Conservation (phyloP, 495 filamentous ascomycete species). For the Letharia columbiana region DNA sequence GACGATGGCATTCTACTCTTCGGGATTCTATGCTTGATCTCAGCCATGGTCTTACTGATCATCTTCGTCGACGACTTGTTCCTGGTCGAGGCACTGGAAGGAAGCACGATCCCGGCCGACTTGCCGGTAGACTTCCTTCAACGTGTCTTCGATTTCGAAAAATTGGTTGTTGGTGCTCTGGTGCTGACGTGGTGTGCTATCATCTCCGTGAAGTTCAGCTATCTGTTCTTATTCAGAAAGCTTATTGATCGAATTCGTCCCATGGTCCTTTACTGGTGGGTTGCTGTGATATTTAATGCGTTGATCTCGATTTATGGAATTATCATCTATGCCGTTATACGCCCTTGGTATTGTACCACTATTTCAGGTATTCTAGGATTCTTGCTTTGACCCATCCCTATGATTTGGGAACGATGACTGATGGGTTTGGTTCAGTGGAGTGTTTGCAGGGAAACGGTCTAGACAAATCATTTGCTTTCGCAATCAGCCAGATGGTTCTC, state of each 20-base stretch:
- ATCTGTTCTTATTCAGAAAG: constrained; percentile 22
- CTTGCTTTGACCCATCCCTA: neutral
- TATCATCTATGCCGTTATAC: constrained; percentile 13
- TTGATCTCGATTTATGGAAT: constrained; percentile 17
- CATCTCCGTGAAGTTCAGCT: constrained; percentile 27
- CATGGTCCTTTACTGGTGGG: constrained; percentile 24
- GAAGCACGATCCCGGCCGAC: neutral
- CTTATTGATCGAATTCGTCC: constrained; percentile 20
- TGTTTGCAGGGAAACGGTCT: constrained; percentile 3
- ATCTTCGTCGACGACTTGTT: constrained; percentile 21
- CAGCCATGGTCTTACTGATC: constrained; percentile 17
- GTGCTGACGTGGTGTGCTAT: constrained; percentile 21
- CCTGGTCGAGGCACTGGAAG: constrained; percentile 9
- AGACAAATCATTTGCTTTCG: constrained; percentile 6
- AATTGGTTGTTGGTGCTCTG: constrained; percentile 6
- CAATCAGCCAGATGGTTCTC: constrained; percentile 16
- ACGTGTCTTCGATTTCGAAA: constrained; percentile 13
- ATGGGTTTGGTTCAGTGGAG: neutral
- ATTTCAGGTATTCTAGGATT: constrained; percentile 8
- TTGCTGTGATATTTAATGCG: constrained; percentile 17
- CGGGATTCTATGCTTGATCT: constrained; percentile 19
- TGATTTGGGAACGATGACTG: neutral
- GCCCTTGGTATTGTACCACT: constrained; percentile 18
- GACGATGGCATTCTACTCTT: constrained; percentile 24
- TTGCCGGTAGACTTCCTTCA: constrained; percentile 6